Conservation (phyloP, 2,329 filamentous ascomycete species). For the Monilinia fructigena region DNA sequence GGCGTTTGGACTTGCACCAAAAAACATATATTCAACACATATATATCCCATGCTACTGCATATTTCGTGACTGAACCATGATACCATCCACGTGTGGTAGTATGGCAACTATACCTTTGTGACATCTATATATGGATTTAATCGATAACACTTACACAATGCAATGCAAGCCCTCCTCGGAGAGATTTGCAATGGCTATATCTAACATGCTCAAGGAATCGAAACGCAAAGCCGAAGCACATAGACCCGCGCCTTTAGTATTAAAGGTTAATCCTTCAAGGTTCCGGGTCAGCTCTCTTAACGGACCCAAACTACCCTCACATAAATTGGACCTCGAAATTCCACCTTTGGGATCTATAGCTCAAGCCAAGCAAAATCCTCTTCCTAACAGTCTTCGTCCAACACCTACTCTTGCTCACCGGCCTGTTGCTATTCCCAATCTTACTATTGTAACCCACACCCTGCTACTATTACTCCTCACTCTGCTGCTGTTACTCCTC, state of each 20-base stretch:
- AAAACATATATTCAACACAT: slow-evolving; percentile 1
- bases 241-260: slow-evolving; percentile 42
- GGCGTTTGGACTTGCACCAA: not conserved
- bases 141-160: not conserved
- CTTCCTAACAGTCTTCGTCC: not conserved
- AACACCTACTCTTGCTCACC: not conserved
- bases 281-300: not conserved
- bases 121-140: not conserved
- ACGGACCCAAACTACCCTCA: not conserved
- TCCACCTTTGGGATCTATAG: not conserved
- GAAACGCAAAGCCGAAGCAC: slow-evolving; percentile 44
- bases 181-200: too few species aligned
- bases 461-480: not conserved
- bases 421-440: not conserved
- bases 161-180: not conserved
- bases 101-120: not conserved
- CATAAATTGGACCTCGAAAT: not conserved
- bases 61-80: not conserved
- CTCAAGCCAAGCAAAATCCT: not conserved
- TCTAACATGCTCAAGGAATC: slow-evolving; percentile 23
- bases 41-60: not conserved
- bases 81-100: slow-evolving; percentile 19
- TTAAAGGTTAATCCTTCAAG: slow-evolving; percentile 19
- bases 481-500: not conserved
- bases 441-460: not conserved